Evolutionary conservation across 2,329 filamentous ascomycete genomes (phyloP).

Genomic region (Pestalotiopsis sp.): DNA sequence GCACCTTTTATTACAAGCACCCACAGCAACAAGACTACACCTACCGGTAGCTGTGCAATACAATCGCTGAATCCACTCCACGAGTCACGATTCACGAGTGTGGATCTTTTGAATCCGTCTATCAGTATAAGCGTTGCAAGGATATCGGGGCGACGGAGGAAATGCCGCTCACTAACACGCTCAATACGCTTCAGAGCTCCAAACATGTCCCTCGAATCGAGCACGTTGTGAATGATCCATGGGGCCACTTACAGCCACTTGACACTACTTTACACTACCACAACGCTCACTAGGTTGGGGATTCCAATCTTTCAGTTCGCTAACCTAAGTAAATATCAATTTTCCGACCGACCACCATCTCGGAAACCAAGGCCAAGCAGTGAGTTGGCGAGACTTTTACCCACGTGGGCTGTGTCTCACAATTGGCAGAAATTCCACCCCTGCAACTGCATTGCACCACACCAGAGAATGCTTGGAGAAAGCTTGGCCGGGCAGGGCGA

Average conservation of each 20-base stretch:
- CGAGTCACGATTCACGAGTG: neutral
- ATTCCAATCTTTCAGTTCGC: neutral
- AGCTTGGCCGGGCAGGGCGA: neutral
- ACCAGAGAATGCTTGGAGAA: conserved; percentile 3
- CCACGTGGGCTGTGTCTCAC: conserved; percentile 4
- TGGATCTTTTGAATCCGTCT: neutral
- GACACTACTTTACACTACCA: too few relatives aligned
- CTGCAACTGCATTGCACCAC: neutral
- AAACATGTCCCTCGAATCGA: neutral
- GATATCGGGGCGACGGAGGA: neutral
- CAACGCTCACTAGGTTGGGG: too few relatives aligned
- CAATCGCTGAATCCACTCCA: neutral
- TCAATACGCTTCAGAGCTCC: neutral
- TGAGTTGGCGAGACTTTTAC: neutral
- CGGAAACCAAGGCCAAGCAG: neutral
- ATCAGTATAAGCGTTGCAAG: neutral
- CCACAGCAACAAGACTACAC: neutral
- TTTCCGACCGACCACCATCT: neutral
- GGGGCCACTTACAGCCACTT: neutral
- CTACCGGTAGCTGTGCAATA: neutral
- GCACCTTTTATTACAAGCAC: neutral
- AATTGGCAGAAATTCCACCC: neutral
- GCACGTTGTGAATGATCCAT: neutral
- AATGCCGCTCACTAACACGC: neutral
- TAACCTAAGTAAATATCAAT: neutral